These are phyloP conservation scores for Psidium friedrichsthalianum DNA, from an alignment of 345 rosid species.

Conservation along the genomic window DNA sequence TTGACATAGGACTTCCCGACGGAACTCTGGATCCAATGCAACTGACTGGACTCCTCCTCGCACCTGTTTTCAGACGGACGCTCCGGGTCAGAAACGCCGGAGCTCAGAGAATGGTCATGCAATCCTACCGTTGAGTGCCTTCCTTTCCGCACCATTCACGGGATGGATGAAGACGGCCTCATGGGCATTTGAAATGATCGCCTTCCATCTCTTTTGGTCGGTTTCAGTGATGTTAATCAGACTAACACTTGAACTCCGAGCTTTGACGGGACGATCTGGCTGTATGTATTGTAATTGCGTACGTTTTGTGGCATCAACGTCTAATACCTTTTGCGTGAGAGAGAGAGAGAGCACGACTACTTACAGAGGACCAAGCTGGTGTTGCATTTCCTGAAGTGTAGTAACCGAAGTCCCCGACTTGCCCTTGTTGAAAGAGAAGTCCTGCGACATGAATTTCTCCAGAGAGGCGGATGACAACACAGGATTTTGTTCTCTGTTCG, in stretches of 20 bases:
- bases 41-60: conserved; percentile 43
- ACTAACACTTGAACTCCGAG: neutral
- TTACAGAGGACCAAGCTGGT: neutral
- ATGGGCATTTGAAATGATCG: neutral
- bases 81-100: conserved; percentile 23
- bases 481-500: conserved; percentile 22
- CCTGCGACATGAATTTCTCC: conserved; percentile 16
- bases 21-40: conserved; percentile 50
- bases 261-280: conserved; percentile 1
- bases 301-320: neutral
- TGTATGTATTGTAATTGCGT: neutral
- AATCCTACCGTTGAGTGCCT: neutral
- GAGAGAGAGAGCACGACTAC: neutral
- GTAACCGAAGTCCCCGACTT: neutral
- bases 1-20: conserved; percentile 66
- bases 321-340: neutral
- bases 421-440: conserved; percentile 25
- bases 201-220: neutral
- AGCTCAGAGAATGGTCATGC: conserved; percentile 10
- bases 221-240: neutral
- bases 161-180: neutral
- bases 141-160: neutral
- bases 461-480: conserved; percentile 23
- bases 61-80: conserved; percentile 19
- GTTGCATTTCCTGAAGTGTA: neutral